phyloP scores from a whole-genome alignment of 192 early-diverging fungal genomes.

The Backusella psychrophila region DNA sequence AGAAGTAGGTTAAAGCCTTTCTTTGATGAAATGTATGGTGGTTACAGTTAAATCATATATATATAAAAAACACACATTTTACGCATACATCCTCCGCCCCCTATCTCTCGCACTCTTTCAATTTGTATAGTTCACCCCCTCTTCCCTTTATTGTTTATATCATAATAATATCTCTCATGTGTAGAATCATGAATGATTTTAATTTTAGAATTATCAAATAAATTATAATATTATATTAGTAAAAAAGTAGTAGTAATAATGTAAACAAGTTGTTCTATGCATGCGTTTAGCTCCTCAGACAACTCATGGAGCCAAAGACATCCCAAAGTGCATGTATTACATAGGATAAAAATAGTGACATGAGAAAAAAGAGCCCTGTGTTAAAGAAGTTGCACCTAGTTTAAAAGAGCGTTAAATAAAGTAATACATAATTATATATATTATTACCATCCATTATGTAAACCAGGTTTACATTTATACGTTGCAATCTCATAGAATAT shows the following conservation, averaged over 20 bases:
- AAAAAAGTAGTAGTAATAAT: not conserved
- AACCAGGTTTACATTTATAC: conserved; percentile 11
- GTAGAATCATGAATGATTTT: not conserved
- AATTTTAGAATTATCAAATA: not conserved
- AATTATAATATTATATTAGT: conserved; percentile 5
- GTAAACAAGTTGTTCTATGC: not conserved
- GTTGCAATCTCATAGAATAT: conserved; percentile 11
- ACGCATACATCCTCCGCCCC: too few relatives aligned
- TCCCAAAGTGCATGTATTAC: conserved; percentile 9
- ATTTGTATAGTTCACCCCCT: conserved; percentile 1
- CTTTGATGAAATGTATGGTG: conserved; percentile 26
- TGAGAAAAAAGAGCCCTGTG: conserved; percentile 4
- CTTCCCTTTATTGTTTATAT: conserved; percentile 3
- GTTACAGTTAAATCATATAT: not conserved
- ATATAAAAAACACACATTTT: not conserved
- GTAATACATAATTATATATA: too few relatives aligned
- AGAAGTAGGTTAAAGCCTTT: conserved; percentile 52
- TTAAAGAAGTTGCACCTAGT: conserved; percentile 6
- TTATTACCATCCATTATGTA: conserved; percentile 11
- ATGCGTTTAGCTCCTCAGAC: not conserved
- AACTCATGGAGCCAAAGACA: not conserved
- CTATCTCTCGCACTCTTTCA: not conserved
- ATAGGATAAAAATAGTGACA: conserved; percentile 8
- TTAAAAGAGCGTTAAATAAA: too few relatives aligned
- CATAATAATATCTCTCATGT: not conserved